phyloP scores from a whole-genome alignment of 2,329 filamentous ascomycete species.

The Talaromyces sp. region DNA sequence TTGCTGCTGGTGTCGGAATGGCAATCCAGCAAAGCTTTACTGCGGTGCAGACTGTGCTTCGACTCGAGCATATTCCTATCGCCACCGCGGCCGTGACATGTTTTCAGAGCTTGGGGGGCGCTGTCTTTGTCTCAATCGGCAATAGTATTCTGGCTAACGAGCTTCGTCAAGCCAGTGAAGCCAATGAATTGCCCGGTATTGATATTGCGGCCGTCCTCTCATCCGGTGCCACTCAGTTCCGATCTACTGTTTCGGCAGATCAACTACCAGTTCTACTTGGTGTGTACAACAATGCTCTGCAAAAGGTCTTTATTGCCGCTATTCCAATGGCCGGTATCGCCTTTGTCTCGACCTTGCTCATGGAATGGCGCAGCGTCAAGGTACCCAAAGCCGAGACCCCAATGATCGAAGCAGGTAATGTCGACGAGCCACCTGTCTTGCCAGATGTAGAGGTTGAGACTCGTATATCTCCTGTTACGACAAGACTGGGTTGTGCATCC shows the following conservation, averaged over 20 bases:
- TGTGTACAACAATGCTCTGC: constrained; percentile 20
- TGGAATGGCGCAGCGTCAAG: constrained; percentile 21
- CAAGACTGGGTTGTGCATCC: constrained; percentile 7
- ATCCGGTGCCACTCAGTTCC: constrained; percentile 20
- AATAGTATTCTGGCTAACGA: constrained; percentile 35
- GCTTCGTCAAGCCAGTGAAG: constrained; percentile 29
- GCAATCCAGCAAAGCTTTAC: constrained; percentile 25
- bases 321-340: constrained; percentile 19
- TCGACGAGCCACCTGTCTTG: constrained; percentile 3
- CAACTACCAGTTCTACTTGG: constrained; percentile 13
- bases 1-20: constrained; percentile 26
- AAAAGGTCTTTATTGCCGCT: constrained; percentile 20
- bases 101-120: constrained; percentile 28
- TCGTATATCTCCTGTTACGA: constrained; percentile 18
- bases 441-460: constrained; percentile 20
- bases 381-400: neutral
- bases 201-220: constrained; percentile 17
- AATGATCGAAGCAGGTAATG: neutral
- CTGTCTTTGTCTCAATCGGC: constrained; percentile 32
- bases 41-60: constrained; percentile 28
- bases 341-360: constrained; percentile 16
- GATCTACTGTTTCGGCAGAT: constrained; percentile 15
- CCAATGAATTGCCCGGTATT: constrained; percentile 18
- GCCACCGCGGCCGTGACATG: constrained; percentile 29
- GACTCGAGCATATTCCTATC: constrained; percentile 30